Base-by-base conservation (phyloP, 202 grass and related monocot genomes). In the Setaria viridis region DNA sequence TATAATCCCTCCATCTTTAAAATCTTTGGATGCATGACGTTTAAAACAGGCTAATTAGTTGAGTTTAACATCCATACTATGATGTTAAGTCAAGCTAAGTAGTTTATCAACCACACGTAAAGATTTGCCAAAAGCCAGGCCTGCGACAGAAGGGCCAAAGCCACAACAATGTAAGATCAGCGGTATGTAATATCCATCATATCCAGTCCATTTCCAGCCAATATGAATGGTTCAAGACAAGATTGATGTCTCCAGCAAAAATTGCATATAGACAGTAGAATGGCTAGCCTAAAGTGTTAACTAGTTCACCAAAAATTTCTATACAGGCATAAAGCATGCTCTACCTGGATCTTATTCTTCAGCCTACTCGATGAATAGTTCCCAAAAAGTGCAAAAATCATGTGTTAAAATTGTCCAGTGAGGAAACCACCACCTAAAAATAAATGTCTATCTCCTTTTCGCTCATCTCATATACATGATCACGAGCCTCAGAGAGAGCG, bases 361-460 rank as follows among this genome's bases (percentile, higher is more conserved):
- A 2, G 73, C 82, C 74, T 89, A 79, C 69, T 65, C 56, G 35
- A 84, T 30, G 16, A 90, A 72, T 35, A 82, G 76, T 76, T 70
- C 80, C 59, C 21, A 3, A 63, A 65, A 88, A 73, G 39, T 54
- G 46, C 41, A 25, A 25, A 29, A 33, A 77, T 47, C 81, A 66
- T 43, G 68, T 37, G 4, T 54, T n/a, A 59, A 59, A 59, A 76
- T 64, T 30, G 51, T 50, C 66, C 79, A 73, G 58, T 32, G 25
- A n/a, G 67, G 64, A 90, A 66, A 43, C 43, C 14, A 10, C 67
- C 13, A 62, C 41, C 85, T 99, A 99, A 86, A 97, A 97, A 53
- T 79, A 97, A 84, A 99, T 99, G 71, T 94, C 85, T 50, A 99
- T 97, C 67, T 99, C 94, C 90, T 88, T 97, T 56, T 90, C 93